Conservation (phyloP, 2,329 filamentous ascomycete species). For the Claviceps spartinae region DNA sequence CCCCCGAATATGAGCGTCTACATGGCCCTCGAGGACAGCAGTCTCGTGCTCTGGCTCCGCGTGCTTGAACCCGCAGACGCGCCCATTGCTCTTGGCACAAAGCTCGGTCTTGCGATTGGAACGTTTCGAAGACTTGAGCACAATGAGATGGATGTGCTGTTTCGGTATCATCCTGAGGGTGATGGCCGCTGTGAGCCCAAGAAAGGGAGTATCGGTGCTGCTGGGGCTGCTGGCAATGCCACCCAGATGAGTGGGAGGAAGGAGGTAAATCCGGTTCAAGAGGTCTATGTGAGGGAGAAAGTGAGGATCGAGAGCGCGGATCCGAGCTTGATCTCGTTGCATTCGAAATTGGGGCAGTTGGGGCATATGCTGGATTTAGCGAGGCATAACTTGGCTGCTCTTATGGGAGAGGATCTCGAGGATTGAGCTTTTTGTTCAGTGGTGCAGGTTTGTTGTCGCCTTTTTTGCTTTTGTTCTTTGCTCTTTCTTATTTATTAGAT, state of each 20-base stretch:
- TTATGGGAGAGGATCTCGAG: constrained; percentile 50
- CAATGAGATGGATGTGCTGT: constrained; percentile 68
- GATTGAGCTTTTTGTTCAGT: background rate
- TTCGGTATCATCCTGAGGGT: constrained; percentile 41
- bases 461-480: background rate
- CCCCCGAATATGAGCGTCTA: constrained; percentile 60
- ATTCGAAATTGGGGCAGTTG: constrained; percentile 69
- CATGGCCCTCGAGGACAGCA: constrained; percentile 55
- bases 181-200: constrained; percentile 15
- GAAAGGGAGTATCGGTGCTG: constrained; percentile 4
- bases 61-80: constrained; percentile 54
- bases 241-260: constrained; percentile 11
- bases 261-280: constrained; percentile 20
- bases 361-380: constrained; percentile 59
- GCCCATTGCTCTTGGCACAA: constrained; percentile 47
- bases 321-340: constrained; percentile 69
- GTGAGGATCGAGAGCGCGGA: constrained; percentile 80
- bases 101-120: constrained; percentile 56
- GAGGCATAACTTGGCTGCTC: constrained; percentile 57
- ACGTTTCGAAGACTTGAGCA: constrained; percentile 52
- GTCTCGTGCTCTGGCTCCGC: constrained; percentile 55
- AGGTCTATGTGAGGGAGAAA: constrained; percentile 83
- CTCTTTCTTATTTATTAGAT: background rate
- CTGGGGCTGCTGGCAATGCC: constrained; percentile 7
- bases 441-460: background rate